Evolutionary conservation across 306 rosid species (phyloP).

Genomic region (Trifolium subterraneum): DNA sequence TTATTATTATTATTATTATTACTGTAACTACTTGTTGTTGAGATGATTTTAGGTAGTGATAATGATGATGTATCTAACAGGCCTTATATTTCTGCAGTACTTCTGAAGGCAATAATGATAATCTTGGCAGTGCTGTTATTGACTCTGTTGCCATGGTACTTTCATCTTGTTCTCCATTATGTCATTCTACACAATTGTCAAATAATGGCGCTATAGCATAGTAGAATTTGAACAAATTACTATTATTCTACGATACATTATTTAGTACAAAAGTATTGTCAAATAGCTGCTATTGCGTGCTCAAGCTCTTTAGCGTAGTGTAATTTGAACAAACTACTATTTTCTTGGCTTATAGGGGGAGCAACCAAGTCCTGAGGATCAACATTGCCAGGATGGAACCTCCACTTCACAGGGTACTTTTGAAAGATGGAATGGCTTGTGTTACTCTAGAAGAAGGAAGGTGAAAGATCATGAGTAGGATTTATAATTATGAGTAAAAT

Average conservation of each 20-base stretch:
- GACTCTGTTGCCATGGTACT: conserved; percentile 46
- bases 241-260: neutral
- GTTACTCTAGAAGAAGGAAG: conserved; percentile 52
- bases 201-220: neutral
- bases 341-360: conserved; percentile 42
- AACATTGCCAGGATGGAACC: conserved; percentile 39
- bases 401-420: conserved; percentile 28
- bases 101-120: conserved; percentile 36
- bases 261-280: neutral
- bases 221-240: neutral
- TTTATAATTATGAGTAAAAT: neutral
- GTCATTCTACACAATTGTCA: neutral
- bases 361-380: conserved; percentile 32
- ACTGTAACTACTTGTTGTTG: neutral
- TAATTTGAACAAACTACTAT: too few relatives aligned
- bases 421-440: conserved; percentile 1
- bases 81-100: conserved; percentile 46
- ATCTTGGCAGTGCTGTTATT: conserved; percentile 2
- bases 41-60: conserved; percentile 8
- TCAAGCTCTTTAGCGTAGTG: neutral
- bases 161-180: neutral
- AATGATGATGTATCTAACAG: neutral
- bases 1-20: too few relatives aligned
- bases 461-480: neutral
- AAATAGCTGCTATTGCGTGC: neutral